Conservation (phyloP, 768 basidiomycete species). For the Trametes punicea region DNA sequence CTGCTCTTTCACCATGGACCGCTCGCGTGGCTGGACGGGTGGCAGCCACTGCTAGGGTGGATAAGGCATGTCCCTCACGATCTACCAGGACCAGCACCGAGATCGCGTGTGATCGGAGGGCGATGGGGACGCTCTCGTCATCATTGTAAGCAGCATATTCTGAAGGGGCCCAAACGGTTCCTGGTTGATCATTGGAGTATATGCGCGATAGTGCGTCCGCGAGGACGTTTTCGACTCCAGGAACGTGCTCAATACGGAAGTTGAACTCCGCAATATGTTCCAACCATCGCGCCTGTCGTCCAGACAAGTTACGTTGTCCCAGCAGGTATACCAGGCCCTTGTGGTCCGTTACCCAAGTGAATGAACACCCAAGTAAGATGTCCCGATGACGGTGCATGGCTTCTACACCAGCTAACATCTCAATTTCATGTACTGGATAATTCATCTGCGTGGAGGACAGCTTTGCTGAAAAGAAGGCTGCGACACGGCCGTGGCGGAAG, state of each 20-base stretch:
- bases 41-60: too few species aligned
- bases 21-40: too few species aligned
- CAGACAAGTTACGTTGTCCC: constrained; percentile 17
- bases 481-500: background rate
- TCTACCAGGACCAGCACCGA: too few species aligned
- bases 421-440: constrained; percentile 38
- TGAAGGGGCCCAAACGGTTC: background rate
- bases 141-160: constrained; percentile 9
- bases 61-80: too few species aligned
- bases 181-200: constrained; percentile 13
- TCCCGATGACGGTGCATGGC: constrained; percentile 30
- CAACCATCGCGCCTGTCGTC: constrained; percentile 19
- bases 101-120: too few species aligned
- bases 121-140: too few species aligned
- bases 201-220: constrained; percentile 15
- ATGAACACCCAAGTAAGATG: constrained; percentile 12
- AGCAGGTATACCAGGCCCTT: constrained; percentile 12
- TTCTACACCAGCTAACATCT: constrained; percentile 34
- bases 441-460: constrained; percentile 28
- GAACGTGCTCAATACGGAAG: constrained; percentile 21
- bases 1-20: too few species aligned
- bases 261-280: constrained; percentile 19
- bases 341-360: constrained; percentile 18
- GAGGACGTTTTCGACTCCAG: constrained; percentile 15
- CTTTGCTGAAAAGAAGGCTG: constrained; percentile 17